Base-by-base conservation (phyloP, 768 basidiomycete species). In the Sutorius australiensis region DNA sequence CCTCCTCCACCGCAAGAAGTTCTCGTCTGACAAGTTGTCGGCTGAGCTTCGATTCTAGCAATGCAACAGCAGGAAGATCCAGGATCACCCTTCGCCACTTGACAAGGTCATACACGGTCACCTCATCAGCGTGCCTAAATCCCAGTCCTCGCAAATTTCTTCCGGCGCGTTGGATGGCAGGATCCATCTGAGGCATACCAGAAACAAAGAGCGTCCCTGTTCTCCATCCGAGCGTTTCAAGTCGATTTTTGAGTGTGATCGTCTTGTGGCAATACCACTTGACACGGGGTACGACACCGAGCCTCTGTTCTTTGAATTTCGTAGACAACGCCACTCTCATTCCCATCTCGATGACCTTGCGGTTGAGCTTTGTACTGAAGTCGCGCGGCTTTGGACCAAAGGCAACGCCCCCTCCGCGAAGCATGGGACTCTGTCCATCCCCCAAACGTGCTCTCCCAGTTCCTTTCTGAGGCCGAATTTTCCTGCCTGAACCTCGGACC, bases 381-480 rank as follows among this genome's bases (percentile, higher is more conserved):
- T 97, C 90, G 45, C 93, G 82, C 3, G 93, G 91, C 65, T 91
- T 87, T 0, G 92, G 92, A 30, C 93, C 93, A 55, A 93, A 94
- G 6, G 92, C 92, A 37, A 89, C 81, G 60, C 95, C 97, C 71
- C 97, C 97, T 32, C 95, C 95, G 31, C 86, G 78, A 50, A 87
- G 80, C 80, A 92, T 90, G 2, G 92, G 92, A 67, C 83, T 88
- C 61, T 92, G 89, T 2, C 77, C 83, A 61, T 94, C 92, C 43
- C 95, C 95, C 10, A 97, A 74, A 66, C 97, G 91, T 10, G 97
- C 97, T 59, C 72, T 77, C 54, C 97, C 95, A 14, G 83, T 80
- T 9, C 95, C 95, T 70, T 99, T 99, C 69, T 99, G 97, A 6
- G 78, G 85, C 36, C 87, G 82, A 53, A 98, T 82, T 74, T 99